Percentiles rank a stretch among this genome's conserved stretches.
Conservation (phyloP, 2,329 filamentous ascomycete species). For the Ceratocystiopsis sp. region DNA sequence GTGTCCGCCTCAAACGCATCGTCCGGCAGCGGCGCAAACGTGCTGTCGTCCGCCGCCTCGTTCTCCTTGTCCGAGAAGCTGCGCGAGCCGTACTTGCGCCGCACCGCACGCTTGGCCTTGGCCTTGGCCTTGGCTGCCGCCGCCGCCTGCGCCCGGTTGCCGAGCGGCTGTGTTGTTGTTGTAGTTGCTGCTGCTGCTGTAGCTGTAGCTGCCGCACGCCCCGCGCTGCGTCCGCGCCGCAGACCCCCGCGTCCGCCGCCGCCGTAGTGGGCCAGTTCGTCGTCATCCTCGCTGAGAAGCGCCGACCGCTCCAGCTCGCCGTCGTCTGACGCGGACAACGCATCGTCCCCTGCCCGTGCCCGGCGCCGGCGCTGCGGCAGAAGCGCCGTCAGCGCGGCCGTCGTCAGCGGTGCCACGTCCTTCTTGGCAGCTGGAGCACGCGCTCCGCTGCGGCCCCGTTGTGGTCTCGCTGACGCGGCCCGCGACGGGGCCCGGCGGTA, state of each 20-base stretch:
- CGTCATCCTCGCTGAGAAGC: conserved; percentile 31
- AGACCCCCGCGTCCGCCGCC: conserved; percentile 19
- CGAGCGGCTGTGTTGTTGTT: background rate
- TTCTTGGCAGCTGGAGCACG: background rate
- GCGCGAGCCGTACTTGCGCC: conserved; percentile 32
- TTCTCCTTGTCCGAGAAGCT: conserved; percentile 45
- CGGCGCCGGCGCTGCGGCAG: conserved; percentile 35
- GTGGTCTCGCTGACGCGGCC: conserved; percentile 1
- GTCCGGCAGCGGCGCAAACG: conserved; percentile 27
- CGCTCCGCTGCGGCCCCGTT: background rate
- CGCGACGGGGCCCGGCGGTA: conserved; percentile 12
- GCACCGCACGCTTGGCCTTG: conserved; percentile 9
- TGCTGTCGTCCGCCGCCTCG: conserved; percentile 19
- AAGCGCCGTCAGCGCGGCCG: conserved; percentile 35
- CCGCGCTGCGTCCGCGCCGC: conserved; percentile 4
- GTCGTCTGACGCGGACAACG: conserved; percentile 9
- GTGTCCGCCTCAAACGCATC: conserved; percentile 25
- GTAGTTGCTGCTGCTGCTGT: conserved; percentile 2
- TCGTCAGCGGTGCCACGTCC: conserved; percentile 22
- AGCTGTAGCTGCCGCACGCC: background rate
- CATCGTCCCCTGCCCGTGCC: conserved; percentile 12
- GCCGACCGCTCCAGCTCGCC: conserved; percentile 23
- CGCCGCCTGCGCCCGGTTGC: background rate
- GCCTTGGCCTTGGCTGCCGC: background rate
- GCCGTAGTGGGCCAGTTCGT: conserved; percentile 31